Evolutionary conservation across 139 green algal genomes (phyloP).

Genomic region (Chlamydomonas schloesseri): DNA sequence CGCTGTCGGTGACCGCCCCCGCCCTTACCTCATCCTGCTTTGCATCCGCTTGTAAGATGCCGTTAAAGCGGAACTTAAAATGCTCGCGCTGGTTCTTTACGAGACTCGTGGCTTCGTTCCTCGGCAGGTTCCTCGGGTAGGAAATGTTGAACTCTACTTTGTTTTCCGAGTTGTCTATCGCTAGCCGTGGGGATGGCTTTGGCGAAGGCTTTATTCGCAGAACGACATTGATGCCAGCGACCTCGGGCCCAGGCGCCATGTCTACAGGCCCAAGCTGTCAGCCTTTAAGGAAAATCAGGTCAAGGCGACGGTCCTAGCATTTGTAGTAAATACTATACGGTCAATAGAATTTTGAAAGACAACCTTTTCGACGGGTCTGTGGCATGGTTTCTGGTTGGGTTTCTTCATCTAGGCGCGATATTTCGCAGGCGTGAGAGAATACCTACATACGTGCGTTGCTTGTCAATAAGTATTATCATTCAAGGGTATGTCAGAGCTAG

Average conservation of each 20-base stretch:
- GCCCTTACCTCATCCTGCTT: constrained; percentile 85
- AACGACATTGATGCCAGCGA: constrained; percentile 72
- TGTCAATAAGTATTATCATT: no score
- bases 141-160: constrained; percentile 71
- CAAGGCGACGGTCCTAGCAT: no score
- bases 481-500: constrained; percentile 1
- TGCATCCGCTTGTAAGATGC: constrained; percentile 77
- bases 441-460: no score
- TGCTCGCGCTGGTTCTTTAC: constrained; percentile 90
- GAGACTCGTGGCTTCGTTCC: constrained; percentile 54
- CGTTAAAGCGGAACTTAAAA: constrained; percentile 88
- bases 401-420: no score
- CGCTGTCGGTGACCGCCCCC: no score
- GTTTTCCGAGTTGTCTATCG: constrained; percentile 55
- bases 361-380: no score
- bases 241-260: constrained; percentile 21
- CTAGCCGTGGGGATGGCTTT: constrained; percentile 39
- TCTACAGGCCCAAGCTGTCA: neutral
- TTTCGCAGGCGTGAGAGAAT: no score
- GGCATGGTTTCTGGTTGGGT: no score
- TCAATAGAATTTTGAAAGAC: no score
- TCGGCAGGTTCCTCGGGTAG: no score
- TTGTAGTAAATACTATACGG: no score
- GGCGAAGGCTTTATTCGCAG: constrained; percentile 71
- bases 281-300: no score